phyloP scores from a whole-genome alignment of 208 protist genomes.

The Trypanosomatidae sp. region DNA sequence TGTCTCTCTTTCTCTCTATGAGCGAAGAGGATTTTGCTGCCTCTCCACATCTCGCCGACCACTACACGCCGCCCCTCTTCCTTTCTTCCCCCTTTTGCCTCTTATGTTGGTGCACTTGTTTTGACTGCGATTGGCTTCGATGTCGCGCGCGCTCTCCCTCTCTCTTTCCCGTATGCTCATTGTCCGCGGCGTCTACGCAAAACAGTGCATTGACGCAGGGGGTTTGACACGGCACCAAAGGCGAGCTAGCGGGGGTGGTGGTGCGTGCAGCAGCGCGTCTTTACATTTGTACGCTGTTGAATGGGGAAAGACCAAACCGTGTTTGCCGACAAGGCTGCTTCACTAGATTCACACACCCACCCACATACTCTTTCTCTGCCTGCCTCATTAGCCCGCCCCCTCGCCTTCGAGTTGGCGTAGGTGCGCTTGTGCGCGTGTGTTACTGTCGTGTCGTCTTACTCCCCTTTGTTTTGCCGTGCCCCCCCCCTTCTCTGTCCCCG shows the following conservation, averaged over 20 bases:
- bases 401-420: not conserved
- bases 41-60: not conserved
- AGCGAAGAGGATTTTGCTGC: not conserved
- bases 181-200: not conserved
- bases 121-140: not conserved
- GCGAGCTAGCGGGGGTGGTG: not conserved
- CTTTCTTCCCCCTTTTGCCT: not conserved
- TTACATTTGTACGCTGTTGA: not conserved
- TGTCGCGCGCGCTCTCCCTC: not conserved
- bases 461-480: not conserved
- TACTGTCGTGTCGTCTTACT: not conserved
- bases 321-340: not conserved
- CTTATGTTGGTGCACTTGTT: not conserved
- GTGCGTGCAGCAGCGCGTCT: not conserved
- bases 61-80: not conserved
- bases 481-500: not conserved
- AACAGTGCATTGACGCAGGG: conserved; percentile 1
- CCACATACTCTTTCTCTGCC: not conserved
- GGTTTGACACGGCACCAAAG: not conserved
- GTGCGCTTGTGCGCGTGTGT: not conserved
- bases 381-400: not conserved
- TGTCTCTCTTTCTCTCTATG: not conserved
- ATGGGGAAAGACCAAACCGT: not conserved
- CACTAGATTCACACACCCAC: not conserved
- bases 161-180: not conserved